Percentiles rank a stretch among this genome's conserved stretches.
These are phyloP conservation scores for Talaromyces sp. DNA, from an alignment of 2,329 filamentous ascomycete genomes.

Conservation along the genomic window DNA sequence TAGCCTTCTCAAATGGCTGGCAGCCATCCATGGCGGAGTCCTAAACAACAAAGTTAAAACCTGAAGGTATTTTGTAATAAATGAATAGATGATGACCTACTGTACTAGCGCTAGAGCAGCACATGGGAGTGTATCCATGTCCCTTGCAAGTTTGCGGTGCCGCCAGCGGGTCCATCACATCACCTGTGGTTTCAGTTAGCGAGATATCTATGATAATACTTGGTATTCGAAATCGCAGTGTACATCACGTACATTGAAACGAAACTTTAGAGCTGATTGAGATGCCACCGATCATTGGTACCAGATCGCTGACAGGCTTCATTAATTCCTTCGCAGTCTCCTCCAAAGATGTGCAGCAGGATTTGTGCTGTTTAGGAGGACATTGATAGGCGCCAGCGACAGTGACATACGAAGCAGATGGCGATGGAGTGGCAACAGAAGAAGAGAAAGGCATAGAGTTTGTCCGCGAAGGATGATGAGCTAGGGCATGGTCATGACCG, in stretches of 20 bases:
- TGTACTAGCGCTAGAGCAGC: conserved; percentile 18
- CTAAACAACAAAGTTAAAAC: too few species aligned
- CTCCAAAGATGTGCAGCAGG: conserved; percentile 31
- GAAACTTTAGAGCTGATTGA: conserved; percentile 26
- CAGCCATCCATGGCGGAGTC: conserved; percentile 18
- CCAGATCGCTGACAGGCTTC: conserved; percentile 19
- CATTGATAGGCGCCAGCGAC: conserved; percentile 24
- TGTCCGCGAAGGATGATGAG: not conserved
- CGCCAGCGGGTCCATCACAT: conserved; percentile 17
- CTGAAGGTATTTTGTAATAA: too few species aligned
- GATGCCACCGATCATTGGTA: conserved; percentile 25
- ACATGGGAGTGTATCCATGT: conserved; percentile 28
- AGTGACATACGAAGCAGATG: conserved; percentile 6
- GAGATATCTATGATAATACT: not conserved
- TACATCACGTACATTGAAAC: conserved; percentile 30
- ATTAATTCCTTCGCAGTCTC: conserved; percentile 18
- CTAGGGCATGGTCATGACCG: not conserved
- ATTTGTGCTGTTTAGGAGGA: conserved; percentile 26
- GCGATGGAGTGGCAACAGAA: not conserved
- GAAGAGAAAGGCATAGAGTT: conserved; percentile 5
- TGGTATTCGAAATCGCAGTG: too few species aligned
- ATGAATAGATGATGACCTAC: conserved; percentile 8
- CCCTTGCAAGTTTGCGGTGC: conserved; percentile 20
- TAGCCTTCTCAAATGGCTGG: conserved; percentile 26
- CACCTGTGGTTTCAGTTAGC: conserved; percentile 18